These are phyloP conservation scores for Petrea volubilis DNA, from an alignment of 257 asterid species.

Conservation along the genomic window DNA sequence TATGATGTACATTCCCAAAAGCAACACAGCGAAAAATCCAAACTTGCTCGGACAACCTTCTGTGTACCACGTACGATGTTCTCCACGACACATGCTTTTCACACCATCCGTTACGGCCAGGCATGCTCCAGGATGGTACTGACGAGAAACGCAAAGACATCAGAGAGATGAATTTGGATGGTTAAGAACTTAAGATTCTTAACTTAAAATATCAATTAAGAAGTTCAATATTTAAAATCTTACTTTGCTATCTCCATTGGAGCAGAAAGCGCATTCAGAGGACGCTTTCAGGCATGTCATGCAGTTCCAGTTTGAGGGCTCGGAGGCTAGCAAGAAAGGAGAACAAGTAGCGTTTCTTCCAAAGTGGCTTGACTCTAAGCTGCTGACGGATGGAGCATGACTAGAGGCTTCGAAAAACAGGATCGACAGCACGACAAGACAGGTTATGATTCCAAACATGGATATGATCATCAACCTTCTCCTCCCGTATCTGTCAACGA, in stretches of 20 bases:
- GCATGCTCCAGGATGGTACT: slow-evolving; percentile 75
- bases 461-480: slow-evolving; percentile 72
- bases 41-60: slow-evolving; percentile 76
- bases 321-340: slow-evolving; percentile 28
- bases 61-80: slow-evolving; percentile 61
- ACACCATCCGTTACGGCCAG: slow-evolving; percentile 27
- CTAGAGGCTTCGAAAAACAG: slow-evolving; percentile 47
- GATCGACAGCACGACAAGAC: slow-evolving; percentile 53
- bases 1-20: slow-evolving; percentile 66
- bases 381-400: slow-evolving; percentile 51
- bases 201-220: too few relatives aligned
- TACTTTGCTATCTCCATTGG: slow-evolving; percentile 48
- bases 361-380: slow-evolving; percentile 49
- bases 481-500: slow-evolving; percentile 71
- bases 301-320: slow-evolving; percentile 54
- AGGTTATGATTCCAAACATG: slow-evolving; percentile 58
- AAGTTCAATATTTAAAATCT: too few relatives aligned
- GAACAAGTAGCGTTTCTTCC: slow-evolving; percentile 64
- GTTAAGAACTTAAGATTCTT: neutral
- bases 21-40: slow-evolving; percentile 57
- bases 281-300: slow-evolving; percentile 50
- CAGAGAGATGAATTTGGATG: neutral
- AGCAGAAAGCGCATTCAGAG: slow-evolving; percentile 57
- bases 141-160: neutral
- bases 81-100: slow-evolving; percentile 33